These are phyloP conservation scores for Fraxinus velutina DNA, from an alignment of 305 asterid species.

Conservation along the genomic window DNA sequence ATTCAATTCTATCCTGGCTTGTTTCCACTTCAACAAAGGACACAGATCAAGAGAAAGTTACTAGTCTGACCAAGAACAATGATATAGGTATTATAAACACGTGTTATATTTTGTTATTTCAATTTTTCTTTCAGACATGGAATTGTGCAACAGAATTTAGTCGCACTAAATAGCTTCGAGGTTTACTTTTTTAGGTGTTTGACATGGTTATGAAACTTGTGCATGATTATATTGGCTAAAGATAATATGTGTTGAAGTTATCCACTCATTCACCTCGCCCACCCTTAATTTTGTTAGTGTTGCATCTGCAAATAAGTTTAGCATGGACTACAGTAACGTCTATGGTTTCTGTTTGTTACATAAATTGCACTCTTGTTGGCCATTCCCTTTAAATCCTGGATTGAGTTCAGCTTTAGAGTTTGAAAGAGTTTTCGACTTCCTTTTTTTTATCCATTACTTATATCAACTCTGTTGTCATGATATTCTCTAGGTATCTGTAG, in stretches of 20 bases:
- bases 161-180: not conserved
- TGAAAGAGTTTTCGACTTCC: not conserved
- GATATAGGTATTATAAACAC: slow-evolving; percentile 29
- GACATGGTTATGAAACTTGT: not conserved
- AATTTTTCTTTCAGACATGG: not conserved
- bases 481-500: not conserved
- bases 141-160: not conserved
- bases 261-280: not conserved
- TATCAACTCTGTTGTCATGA: not conserved
- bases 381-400: not conserved
- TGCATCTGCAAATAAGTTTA: not conserved
- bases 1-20: slow-evolving; percentile 82
- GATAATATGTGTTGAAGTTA: not conserved
- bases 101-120: not conserved
- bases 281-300: not conserved
- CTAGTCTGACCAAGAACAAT: slow-evolving; percentile 31
- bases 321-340: not conserved
- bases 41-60: slow-evolving; percentile 23
- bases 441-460: not conserved
- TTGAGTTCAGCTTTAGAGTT: not conserved
- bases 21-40: slow-evolving; percentile 47
- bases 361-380: not conserved
- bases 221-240: not conserved
- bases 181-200: not conserved
- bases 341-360: not conserved